A percentile compares a stretch with the other conserved stretches of the same genome.
Conservation (phyloP, 106 monocot genomes). For the Hemerocallis citrina region DNA sequence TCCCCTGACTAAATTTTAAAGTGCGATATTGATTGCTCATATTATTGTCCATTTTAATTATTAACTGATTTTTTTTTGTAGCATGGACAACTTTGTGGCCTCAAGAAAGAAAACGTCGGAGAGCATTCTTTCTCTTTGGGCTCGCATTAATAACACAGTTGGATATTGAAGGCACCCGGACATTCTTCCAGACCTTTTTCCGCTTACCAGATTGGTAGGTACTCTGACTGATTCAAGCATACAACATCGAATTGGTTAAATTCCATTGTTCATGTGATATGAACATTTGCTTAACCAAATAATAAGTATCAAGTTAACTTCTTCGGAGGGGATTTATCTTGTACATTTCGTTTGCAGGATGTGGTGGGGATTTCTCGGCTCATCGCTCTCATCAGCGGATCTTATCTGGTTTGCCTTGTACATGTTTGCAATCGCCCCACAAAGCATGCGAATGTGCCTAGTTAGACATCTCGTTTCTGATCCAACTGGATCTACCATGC, state of each 20-base stretch:
- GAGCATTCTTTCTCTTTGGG: constrained; percentile 97
- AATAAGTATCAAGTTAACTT: too few species aligned
- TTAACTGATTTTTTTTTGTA: too few species aligned
- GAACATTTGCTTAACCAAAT: too few species aligned
- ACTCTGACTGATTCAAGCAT: neutral
- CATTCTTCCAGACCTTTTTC: constrained; percentile 88
- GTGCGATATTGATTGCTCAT: neutral
- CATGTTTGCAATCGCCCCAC: constrained; percentile 90
- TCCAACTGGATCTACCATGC: constrained; percentile 74
- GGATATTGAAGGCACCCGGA: constrained; percentile 86
- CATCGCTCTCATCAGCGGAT: constrained; percentile 77
- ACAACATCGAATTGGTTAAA: too few species aligned
- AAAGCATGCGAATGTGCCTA: constrained; percentile 73
- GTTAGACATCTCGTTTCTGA: constrained; percentile 85
- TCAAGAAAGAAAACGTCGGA: constrained; percentile 91
- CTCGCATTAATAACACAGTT: constrained; percentile 76
- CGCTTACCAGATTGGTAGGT: constrained; percentile 85
- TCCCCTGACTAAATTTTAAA: neutral
- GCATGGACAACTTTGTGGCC: constrained; percentile 98
- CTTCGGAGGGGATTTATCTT: neutral
- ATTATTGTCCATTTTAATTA: neutral
- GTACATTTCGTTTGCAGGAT: constrained; percentile 50
- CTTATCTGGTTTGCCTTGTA: constrained; percentile 87
- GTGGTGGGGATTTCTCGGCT: constrained; percentile 97
- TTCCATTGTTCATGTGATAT: too few species aligned